Evolutionary conservation across 1,284 basidiomycete genomes (phyloP), one percentile per base, ranked within the genome.

Genomic region (Malassezia brasiliensis): DNA sequence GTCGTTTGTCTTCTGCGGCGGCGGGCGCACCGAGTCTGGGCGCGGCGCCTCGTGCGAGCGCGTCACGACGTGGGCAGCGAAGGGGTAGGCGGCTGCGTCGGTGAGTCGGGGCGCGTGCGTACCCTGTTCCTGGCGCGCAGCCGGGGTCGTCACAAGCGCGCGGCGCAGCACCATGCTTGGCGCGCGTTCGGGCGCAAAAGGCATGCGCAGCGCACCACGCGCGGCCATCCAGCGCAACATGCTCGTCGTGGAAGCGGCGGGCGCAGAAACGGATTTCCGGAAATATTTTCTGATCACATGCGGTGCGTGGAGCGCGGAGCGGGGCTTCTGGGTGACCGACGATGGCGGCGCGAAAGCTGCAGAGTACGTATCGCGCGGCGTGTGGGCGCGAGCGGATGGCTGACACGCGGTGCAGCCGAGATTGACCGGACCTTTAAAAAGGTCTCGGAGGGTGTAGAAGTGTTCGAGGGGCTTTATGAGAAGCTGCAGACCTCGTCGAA

Each of bases 361-460:
- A 69, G 45, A 67, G 63, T 65, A 46, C 52, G 63, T 58, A 3
- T 28, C 17, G 22, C 30, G 31, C 12, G 15, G 19, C 15, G 31
- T 19, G 30, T n/a, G 30, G 15, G 40, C 22, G 40, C 14, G 20
- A 42, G 14, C 17, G 40, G 40, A 30, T 11, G 22, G 14, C 37
- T 51, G 36, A 38, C 38, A 40, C 45, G 22, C 32, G 28, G 22
- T 28, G 22, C 61, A 68, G 65, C 66, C 57, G 72, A 74, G 66
- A 72, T 74, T 53, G 72, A 74, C 61, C 65, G 69, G 52, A 74
- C 70, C 34, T 62, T 74, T 42, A 74, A 74, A 52, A 68, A 67
- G 59, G 69, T 74, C 50, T 62, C 65, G 36, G 72, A 75, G 53
- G 74, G 74, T 34, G 74, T 75, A 54, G 69, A 69, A 53, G 59